phyloP scores from a whole-genome alignment of 176 grass and related monocot genomes.

The Tuctoria greenei region DNA sequence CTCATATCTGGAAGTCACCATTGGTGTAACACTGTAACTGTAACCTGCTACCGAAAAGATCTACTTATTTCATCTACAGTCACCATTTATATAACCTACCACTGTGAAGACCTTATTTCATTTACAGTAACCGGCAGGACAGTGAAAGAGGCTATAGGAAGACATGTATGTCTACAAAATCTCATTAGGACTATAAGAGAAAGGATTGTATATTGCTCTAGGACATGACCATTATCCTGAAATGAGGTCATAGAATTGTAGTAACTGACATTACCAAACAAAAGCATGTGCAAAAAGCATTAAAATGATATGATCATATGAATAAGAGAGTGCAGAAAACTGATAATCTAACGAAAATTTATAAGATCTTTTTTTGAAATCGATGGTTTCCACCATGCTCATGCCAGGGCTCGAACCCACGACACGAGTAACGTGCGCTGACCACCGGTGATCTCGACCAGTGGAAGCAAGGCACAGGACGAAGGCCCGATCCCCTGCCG shows the following conservation, averaged over 20 bases:
- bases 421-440: no score
- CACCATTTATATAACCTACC: slow-evolving; percentile 19
- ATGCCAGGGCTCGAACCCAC: no score
- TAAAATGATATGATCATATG: background rate
- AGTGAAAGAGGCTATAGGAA: background rate
- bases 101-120: background rate
- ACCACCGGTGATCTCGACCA: no score
- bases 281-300: background rate
- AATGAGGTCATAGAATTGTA: slow-evolving; percentile 11
- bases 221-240: background rate
- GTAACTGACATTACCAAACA: background rate
- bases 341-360: slow-evolving; percentile 1
- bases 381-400: no score
- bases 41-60: background rate
- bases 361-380: no score
- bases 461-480: no score
- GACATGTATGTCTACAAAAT: background rate
- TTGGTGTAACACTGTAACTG: no score
- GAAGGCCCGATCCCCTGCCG: no score
- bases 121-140: slow-evolving; percentile 19
- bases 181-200: background rate
- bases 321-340: background rate
- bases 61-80: slow-evolving; percentile 4
- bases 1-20: slow-evolving; percentile 24
- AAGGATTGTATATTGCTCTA: background rate